A percentile compares a stretch with the other conserved stretches of the same genome.
phyloP scores from a whole-genome alignment of 139 green algal species.

The Klebsormidium nitens region DNA sequence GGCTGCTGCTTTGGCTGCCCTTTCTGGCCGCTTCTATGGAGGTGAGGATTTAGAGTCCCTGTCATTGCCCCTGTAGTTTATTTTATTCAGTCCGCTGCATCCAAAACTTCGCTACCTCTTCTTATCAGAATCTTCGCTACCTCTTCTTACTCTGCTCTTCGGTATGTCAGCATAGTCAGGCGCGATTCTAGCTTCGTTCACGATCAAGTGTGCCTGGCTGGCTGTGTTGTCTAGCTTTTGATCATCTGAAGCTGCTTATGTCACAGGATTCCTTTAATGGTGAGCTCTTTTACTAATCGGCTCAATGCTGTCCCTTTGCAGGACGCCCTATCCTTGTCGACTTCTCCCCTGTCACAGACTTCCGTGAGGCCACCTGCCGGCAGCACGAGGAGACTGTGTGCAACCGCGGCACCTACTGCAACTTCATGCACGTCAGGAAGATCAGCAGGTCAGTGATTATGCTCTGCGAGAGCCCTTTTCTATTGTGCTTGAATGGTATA shows the following conservation, averaged over 20 bases:
- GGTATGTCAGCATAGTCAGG: neutral
- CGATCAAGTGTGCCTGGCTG: neutral
- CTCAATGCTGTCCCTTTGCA: constrained; percentile 1
- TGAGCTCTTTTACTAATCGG: constrained; percentile 10
- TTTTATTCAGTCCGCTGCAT: neutral
- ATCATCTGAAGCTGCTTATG: neutral
- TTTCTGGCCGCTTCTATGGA: constrained; percentile 50
- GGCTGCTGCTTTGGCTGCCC: constrained; percentile 54
- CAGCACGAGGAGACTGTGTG: constrained; percentile 98
- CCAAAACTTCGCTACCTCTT: constrained; percentile 6
- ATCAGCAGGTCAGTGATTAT: constrained; percentile 60
- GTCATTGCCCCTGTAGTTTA: no score
- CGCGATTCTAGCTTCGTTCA: neutral
- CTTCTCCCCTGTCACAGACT: constrained; percentile 97
- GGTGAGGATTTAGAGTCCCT: constrained; percentile 7
- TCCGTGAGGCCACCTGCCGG: constrained; percentile 72
- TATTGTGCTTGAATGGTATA: no score
- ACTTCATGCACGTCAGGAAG: constrained; percentile 98
- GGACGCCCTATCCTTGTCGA: constrained; percentile 85
- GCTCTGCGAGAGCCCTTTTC: neutral
- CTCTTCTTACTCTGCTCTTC: neutral
- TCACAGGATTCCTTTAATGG: constrained; percentile 1
- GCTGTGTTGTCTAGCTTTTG: neutral
- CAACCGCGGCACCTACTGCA: constrained; percentile 95
- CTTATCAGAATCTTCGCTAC: neutral